These are phyloP conservation scores for Ganoderma leucocontextum DNA, from an alignment of 1,284 basidiomycete species.

Conservation along the genomic window DNA sequence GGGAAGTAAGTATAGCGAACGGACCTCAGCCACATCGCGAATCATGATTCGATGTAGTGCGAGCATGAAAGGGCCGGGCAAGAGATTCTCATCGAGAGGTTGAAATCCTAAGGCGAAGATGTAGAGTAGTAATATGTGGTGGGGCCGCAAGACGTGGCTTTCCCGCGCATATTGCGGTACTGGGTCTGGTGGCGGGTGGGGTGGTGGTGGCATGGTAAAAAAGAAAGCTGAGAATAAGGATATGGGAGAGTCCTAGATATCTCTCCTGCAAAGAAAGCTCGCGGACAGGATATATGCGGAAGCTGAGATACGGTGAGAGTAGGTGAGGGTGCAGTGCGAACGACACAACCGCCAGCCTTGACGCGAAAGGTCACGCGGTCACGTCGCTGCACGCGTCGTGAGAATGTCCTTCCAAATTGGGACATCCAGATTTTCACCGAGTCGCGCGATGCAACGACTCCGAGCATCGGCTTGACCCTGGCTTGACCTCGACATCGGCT, in stretches of 20 bases:
- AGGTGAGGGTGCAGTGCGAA: not conserved
- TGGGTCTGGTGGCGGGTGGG: conserved; percentile 16
- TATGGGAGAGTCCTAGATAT: not conserved
- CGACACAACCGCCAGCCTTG: not conserved
- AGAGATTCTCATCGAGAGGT: conserved; percentile 56
- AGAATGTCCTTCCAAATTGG: conserved; percentile 19
- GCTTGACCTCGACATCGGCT: not conserved
- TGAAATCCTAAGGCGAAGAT: conserved; percentile 68
- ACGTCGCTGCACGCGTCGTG: conserved; percentile 30
- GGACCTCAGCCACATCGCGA: conserved; percentile 39
- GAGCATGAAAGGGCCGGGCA: conserved; percentile 67
- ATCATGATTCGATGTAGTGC: conserved; percentile 49
- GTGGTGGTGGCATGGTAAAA: conserved; percentile 52
- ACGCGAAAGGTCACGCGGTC: conserved; percentile 18
- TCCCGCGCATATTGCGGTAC: conserved; percentile 38
- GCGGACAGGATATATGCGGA: too few species aligned
- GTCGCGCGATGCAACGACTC: not conserved
- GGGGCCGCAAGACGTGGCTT: conserved; percentile 71
- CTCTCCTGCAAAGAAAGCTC: not conserved
- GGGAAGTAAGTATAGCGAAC: not conserved
- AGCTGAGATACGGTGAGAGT: not conserved
- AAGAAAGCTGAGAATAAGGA: not conserved
- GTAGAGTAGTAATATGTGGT: conserved; percentile 73
- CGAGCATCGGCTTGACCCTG: too few species aligned
- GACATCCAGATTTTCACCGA: conserved; percentile 30